Conservation (phyloP, 345 rosid genomes). For the Ailanthus altissimus region DNA sequence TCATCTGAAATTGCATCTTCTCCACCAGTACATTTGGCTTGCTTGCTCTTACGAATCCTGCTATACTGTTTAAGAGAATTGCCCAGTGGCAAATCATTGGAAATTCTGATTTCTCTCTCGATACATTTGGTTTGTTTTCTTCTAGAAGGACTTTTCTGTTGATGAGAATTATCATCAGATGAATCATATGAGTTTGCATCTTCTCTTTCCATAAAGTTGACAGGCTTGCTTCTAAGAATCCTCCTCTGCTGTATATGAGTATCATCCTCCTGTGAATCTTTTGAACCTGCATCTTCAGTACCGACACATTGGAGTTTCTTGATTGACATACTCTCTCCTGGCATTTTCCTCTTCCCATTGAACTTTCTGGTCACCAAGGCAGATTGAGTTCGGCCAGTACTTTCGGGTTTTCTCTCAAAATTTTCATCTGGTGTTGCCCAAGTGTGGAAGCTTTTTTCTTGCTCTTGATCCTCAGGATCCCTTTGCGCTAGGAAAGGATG, state of each 20-base stretch:
- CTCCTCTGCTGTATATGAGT: slow-evolving; percentile 42
- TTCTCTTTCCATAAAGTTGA: slow-evolving; percentile 44
- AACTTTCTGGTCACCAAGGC: slow-evolving; percentile 46
- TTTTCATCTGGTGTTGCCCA: slow-evolving; percentile 45
- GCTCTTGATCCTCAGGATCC: slow-evolving; percentile 61
- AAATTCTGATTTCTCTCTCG: slow-evolving; percentile 32
- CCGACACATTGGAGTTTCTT: slow-evolving; percentile 49
- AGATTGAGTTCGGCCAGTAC: slow-evolving; percentile 34
- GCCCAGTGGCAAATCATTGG: slow-evolving; percentile 37
- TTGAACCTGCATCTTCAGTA: slow-evolving; percentile 52
- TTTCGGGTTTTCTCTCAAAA: slow-evolving; percentile 44
- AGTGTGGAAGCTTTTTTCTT: slow-evolving; percentile 45
- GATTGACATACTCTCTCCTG: slow-evolving; percentile 37
- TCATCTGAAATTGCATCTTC: slow-evolving; percentile 55
- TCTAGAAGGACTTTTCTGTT: slow-evolving; percentile 25
- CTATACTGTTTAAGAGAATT: slow-evolving; percentile 27
- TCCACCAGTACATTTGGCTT: slow-evolving; percentile 35
- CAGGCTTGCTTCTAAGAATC: slow-evolving; percentile 41
- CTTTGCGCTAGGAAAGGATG: slow-evolving; percentile 63
- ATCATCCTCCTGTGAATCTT: slow-evolving; percentile 51
- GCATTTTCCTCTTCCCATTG: slow-evolving; percentile 64
- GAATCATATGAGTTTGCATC: slow-evolving; percentile 42
- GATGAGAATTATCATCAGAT: slow-evolving; percentile 40
- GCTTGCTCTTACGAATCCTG: slow-evolving; percentile 35
- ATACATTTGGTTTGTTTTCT: slow-evolving; percentile 31